These are phyloP conservation scores for Vitis rupestris DNA, from an alignment of 164 flowering plant species.

Conservation along the genomic window DNA sequence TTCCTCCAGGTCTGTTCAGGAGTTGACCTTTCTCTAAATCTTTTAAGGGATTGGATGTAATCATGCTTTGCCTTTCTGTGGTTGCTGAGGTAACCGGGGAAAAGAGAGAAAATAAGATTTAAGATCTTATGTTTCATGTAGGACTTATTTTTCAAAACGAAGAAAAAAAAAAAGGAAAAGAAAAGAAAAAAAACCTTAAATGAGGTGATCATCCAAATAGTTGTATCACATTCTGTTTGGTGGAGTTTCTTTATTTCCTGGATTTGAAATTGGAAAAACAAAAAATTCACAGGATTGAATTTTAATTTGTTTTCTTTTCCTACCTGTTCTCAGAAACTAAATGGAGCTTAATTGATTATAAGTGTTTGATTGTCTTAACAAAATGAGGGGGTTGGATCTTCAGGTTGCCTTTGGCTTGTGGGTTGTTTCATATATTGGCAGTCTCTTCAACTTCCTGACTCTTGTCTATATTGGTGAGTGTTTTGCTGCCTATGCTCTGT, in stretches of 20 bases:
- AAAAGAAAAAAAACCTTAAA: too few species aligned
- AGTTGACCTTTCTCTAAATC: too few species aligned
- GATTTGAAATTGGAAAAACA: neutral
- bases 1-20: slow-evolving; percentile 50
- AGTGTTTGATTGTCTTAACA: neutral
- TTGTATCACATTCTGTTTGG: too few species aligned
- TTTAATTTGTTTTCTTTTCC: slow-evolving; percentile 1
- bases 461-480: slow-evolving; percentile 72
- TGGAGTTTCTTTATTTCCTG: neutral
- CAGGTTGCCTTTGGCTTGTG: slow-evolving; percentile 67
- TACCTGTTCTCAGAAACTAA: neutral
- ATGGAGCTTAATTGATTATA: neutral
- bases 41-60: too few species aligned
- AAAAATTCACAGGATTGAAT: neutral
- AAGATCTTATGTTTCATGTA: too few species aligned
- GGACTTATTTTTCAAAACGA: too few species aligned
- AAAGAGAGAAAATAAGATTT: too few species aligned
- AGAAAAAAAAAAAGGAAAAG: too few species aligned
- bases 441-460: slow-evolving; percentile 74
- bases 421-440: slow-evolving; percentile 65
- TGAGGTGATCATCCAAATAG: too few species aligned
- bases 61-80: too few species aligned
- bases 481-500: neutral
- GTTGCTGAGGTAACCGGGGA: too few species aligned
- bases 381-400: neutral